Percentiles rank a stretch among this genome's conserved stretches.
Conservation (phyloP, 192 early-diverging fungal species). For the Gaertneriomyces sp. region DNA sequence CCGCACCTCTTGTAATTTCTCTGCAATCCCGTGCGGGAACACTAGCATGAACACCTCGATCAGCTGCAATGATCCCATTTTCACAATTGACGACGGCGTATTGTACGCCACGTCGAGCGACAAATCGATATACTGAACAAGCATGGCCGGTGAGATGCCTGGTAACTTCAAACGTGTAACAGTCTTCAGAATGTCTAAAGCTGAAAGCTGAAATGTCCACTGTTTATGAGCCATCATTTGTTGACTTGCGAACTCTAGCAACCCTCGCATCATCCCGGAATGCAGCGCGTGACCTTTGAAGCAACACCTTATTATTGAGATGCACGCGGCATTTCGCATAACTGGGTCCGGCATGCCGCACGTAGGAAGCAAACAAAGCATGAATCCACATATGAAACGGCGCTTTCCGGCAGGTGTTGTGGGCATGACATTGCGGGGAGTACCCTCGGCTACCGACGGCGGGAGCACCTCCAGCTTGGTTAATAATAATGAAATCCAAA, state of each 20-base stretch:
- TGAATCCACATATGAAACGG: conserved; percentile 51
- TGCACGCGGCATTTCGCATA: conserved; percentile 43
- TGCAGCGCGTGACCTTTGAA: conserved; percentile 38
- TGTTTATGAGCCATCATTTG: conserved; percentile 55
- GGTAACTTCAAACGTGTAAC: conserved; percentile 49
- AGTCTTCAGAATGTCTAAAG: conserved; percentile 48
- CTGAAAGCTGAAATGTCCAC: conserved; percentile 56
- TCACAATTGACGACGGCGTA: conserved; percentile 45
- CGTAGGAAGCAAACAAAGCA: conserved; percentile 51
- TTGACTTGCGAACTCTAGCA: conserved; percentile 50
- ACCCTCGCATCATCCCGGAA: conserved; percentile 44
- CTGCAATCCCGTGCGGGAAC: conserved; percentile 48
- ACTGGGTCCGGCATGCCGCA: conserved; percentile 53
- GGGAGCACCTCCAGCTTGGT: conserved; percentile 49
- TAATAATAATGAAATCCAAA: conserved; percentile 50
- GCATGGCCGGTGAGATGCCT: conserved; percentile 41
- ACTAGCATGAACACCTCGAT: conserved; percentile 51
- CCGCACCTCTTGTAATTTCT: conserved; percentile 45
- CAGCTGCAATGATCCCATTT: conserved; percentile 47
- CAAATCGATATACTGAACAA: conserved; percentile 51
- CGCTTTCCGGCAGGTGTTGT: conserved; percentile 50
- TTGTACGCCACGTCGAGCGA: conserved; percentile 50
- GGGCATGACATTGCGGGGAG: conserved; percentile 49
- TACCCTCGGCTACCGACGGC: conserved; percentile 35
- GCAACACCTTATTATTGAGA: conserved; percentile 41